These are phyloP conservation scores for Stagonosporopsis tanaceti DNA, from an alignment of 2,329 filamentous ascomycete species.

Conservation along the genomic window DNA sequence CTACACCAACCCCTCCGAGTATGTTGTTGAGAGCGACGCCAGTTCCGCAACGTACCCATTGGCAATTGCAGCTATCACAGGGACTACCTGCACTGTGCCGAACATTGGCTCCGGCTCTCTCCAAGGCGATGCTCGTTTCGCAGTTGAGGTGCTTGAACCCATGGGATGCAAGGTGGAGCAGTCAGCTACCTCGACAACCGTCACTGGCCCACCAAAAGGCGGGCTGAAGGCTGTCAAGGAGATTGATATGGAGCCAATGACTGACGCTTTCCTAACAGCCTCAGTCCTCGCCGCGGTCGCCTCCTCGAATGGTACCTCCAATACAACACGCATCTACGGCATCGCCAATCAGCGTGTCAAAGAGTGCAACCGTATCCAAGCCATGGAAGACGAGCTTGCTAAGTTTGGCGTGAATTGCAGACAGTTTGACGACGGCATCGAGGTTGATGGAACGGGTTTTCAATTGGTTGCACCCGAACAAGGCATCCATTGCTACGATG, in stretches of 20 bases:
- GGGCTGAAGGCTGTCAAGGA: constrained; percentile 76
- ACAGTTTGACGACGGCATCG: constrained; percentile 94
- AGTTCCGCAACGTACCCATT: constrained; percentile 97
- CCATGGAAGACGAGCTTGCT: constrained; percentile 92
- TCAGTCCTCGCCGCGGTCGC: constrained; percentile 92
- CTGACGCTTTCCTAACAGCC: constrained; percentile 95
- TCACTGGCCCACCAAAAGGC: constrained; percentile 83
- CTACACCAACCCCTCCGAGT: constrained; percentile 85
- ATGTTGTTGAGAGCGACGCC: constrained; percentile 94
- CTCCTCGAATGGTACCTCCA: constrained; percentile 67
- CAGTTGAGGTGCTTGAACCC: constrained; percentile 83
- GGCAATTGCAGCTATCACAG: constrained; percentile 92
- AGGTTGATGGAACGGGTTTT: constrained; percentile 67
- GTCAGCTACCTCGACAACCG: constrained; percentile 84
- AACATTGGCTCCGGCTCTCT: constrained; percentile 94
- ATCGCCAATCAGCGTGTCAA: constrained; percentile 99
- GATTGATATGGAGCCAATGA: constrained; percentile 99
- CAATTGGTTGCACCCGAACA: constrained; percentile 60
- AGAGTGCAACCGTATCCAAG: constrained; percentile 94
- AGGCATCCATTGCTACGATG: constrained; percentile 91
- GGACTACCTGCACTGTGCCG: constrained; percentile 92
- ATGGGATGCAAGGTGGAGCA: constrained; percentile 96
- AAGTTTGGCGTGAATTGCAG: constrained; percentile 90
- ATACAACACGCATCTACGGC: constrained; percentile 83
- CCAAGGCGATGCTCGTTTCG: constrained; percentile 94